Base-by-base conservation (phyloP, 1,284 basidiomycete genomes). In the Albatrellus sp. region DNA sequence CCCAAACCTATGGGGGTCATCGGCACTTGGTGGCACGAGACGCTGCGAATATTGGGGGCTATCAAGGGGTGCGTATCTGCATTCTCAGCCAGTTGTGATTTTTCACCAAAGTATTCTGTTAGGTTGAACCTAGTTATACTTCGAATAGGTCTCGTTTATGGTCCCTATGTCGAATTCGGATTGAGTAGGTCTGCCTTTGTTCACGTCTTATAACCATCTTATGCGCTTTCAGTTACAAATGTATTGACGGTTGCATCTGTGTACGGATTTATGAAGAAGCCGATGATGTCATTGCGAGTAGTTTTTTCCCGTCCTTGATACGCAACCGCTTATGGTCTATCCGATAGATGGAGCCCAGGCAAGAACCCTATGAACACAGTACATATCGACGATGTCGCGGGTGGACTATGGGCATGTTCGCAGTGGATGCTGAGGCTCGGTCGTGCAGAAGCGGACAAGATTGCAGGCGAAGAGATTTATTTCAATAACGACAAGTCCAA, bases 21-120 rank as follows among this genome's bases (percentile, higher is more conserved):
- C 44, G 89, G 90, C 10, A 75, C 70, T 17, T 93, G 90, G 90
- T 92, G 90, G 88, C 89, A 92, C 55, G 90, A 92, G 66, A 77
- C 82, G 1, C 63, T 89, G 35, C 73, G 90, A 30, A 78, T 77
- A 53, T 58, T 92, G 48, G 86, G 79, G 33, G 72, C 74, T n/a
- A 80, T 91, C 37, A 64, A 75, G 50, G 72, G 76, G 80, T 86
- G 57, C 46, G 75, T 64, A 16, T 13, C 24, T 32, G 20, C 30
- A 39, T 10, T 39, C 31, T 13, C 33, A 24, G 24, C 4, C 24
- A 4, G 24, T 24, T 7, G 24, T 7, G 7, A 24, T 24, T 24
- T n/a, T 20, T 37, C 33, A 5, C 28, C 31, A 40, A 40, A 38
- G 38, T 9, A 33, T 17, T 20, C 33, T 32, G 16, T 39, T 40